Percentiles rank a stretch among this genome's conserved stretches.
phyloP scores from a whole-genome alignment of 2,329 filamentous ascomycete genomes.

The Pochonia chlamydosporia region DNA sequence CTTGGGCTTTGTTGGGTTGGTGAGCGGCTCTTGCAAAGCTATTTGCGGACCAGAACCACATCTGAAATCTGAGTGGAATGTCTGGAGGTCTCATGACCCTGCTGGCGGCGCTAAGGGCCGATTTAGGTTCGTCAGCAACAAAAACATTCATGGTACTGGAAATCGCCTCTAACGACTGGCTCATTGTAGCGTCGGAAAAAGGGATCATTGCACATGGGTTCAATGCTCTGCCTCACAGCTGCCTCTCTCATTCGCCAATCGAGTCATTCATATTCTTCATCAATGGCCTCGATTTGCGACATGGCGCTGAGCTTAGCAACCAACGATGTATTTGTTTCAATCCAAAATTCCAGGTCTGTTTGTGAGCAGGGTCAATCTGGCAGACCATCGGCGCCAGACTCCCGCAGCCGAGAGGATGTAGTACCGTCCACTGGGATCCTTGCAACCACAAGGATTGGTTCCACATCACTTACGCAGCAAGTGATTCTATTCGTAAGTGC shows the following conservation, averaged over 20 bases:
- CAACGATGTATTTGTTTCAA: constrained; percentile 5
- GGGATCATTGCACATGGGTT: constrained; percentile 10
- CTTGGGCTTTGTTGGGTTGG: constrained; percentile 2
- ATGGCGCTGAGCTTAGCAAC: constrained; percentile 10
- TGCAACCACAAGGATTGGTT: constrained; percentile 2
- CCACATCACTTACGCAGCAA: neutral
- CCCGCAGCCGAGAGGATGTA: neutral
- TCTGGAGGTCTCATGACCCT: constrained; percentile 24
- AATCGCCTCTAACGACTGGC: neutral
- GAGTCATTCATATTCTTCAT: constrained; percentile 1
- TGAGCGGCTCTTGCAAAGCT: constrained; percentile 9
- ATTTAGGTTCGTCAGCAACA: constrained; percentile 11
- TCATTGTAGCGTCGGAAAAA: constrained; percentile 1
- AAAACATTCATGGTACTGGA: constrained; percentile 1
- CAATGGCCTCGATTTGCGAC: constrained; percentile 13
- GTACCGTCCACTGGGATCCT: neutral
- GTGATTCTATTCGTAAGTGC: constrained; percentile 1
- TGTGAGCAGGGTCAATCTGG: neutral
- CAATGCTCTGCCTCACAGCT: neutral
- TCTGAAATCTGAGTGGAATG: constrained; percentile 15
- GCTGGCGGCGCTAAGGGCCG: constrained; percentile 21
- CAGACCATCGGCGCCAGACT: neutral
- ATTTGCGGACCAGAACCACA: constrained; percentile 7
- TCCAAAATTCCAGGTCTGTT: neutral
- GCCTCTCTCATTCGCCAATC: neutral